Base-by-base conservation (phyloP, 2,329 filamentous ascomycete species). In the Cordyceps pruinosa region DNA sequence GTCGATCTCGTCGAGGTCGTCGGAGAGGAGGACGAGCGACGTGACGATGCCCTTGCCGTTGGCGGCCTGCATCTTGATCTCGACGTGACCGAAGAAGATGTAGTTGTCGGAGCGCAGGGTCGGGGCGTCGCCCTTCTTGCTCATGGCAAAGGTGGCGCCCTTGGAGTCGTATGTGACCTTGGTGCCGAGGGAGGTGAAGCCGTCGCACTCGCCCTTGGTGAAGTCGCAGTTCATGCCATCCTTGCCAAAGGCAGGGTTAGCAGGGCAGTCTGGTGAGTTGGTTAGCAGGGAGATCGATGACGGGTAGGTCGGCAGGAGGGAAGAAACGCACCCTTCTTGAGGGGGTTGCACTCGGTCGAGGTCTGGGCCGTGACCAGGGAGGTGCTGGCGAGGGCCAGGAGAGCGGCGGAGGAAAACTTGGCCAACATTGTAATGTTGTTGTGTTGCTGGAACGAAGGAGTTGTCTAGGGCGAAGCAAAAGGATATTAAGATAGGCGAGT, bases 51-150 rank as follows among this genome's bases (percentile, higher is more conserved):
- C 94, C 7, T 77, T 78, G 44, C 93, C 94, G 3, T 87, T 81
- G 26, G 94, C 87, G 39, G 88, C 87, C 72, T 91, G 87, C 68
- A 96, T 76, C 30, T 82, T 83, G 60, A 90, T 84, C 56, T 95
- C 88, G 65, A 97, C 83, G 67, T 86, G 86, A 61, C 94, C 94
- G 72, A 96, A 97, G 89, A 97, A 97, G 72, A 99, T 90, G 79
- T 96, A 97, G 81, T 91, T 92, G 67, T 85, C 80, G 57, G 82
- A 83, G 66, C 78, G 80, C 72, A 96, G 90, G 34, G 88, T 90
- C 37, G 90, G 86, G 49, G 81, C 84, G 52, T 90, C 81, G 13
- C 69, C 77, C 61, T 83, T 80, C 51, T 82, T 76, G 35, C 80
- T 81, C 74, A 97, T 97, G 65, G 82, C 80, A 73, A 84, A 84